Conservation (phyloP, 2,329 filamentous ascomycete species). For the Corynespora cassiicola region DNA sequence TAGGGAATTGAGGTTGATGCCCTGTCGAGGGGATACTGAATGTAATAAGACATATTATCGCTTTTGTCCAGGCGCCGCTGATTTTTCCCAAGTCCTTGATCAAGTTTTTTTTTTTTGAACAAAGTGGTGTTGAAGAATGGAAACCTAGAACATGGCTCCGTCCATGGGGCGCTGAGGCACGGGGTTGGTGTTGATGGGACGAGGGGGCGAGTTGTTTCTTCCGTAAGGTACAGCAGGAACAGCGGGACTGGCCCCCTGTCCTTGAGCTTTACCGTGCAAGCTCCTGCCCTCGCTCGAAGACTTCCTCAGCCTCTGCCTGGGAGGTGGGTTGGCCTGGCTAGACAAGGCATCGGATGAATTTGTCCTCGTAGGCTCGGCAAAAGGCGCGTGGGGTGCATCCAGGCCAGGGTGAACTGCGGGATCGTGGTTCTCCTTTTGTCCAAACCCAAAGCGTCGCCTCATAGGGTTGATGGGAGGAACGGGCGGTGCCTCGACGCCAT, state of each 20-base stretch:
- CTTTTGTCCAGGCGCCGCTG: conserved; percentile 14
- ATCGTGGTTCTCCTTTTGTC: conserved; percentile 47
- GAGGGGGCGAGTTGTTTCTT: conserved; percentile 39
- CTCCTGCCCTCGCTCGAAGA: conserved; percentile 58
- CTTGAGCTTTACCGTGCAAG: conserved; percentile 50
- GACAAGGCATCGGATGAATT: conserved; percentile 53
- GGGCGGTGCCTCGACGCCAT: conserved; percentile 58
- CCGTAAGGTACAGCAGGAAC: conserved; percentile 33
- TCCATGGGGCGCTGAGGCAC: conserved; percentile 36
- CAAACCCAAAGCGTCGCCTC: conserved; percentile 57
- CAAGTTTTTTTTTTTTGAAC: too few relatives aligned
- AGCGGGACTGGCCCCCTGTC: conserved; percentile 32
- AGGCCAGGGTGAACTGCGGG: conserved; percentile 44
- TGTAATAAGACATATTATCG: conserved; percentile 11
- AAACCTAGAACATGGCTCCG: conserved; percentile 42
- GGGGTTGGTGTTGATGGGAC: conserved; percentile 27
- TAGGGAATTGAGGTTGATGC: too few relatives aligned
- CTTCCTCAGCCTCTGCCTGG: conserved; percentile 54
- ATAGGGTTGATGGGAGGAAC: conserved; percentile 67
- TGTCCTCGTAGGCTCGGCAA: conserved; percentile 45
- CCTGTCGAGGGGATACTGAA: conserved; percentile 12
- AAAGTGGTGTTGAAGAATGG: too few relatives aligned
- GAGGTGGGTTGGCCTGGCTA: conserved; percentile 38
- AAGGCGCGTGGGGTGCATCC: conserved; percentile 39
- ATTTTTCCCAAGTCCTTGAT: not conserved